Conservation (phyloP, 495 filamentous ascomycete genomes). For the Penicillium bovifimosum region DNA sequence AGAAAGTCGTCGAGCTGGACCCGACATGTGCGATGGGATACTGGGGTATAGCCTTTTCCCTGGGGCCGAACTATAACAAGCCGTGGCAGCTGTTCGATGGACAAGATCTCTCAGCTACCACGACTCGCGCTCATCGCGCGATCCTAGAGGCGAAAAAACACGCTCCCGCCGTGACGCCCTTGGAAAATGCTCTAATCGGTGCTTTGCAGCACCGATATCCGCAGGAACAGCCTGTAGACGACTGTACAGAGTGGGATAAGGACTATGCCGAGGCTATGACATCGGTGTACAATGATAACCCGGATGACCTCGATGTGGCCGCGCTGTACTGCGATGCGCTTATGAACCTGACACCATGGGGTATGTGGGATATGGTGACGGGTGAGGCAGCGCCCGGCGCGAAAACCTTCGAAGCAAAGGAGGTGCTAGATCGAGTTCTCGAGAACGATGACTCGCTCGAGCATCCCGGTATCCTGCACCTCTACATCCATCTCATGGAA, state of each 20-base stretch:
- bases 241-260: constrained; percentile 49
- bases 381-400: constrained; percentile 50
- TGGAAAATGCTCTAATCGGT: constrained; percentile 53
- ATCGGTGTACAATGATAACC: constrained; percentile 46
- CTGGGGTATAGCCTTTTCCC: constrained; percentile 61
- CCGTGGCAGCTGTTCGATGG: constrained; percentile 63
- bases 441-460: constrained; percentile 30
- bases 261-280: constrained; percentile 59
- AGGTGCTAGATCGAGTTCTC: constrained; percentile 50
- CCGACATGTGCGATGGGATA: constrained; percentile 54
- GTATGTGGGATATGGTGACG: constrained; percentile 56
- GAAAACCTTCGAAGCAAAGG: constrained; percentile 52
- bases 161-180: constrained; percentile 21
- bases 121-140: constrained; percentile 42
- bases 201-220: constrained; percentile 55
- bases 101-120: constrained; percentile 44
- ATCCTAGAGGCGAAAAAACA: constrained; percentile 36
- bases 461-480: constrained; percentile 61
- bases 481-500: constrained; percentile 72
- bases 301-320: constrained; percentile 55
- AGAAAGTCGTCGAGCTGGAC: constrained; percentile 50
- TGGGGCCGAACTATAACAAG: constrained; percentile 72
- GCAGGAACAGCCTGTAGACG: constrained; percentile 26
- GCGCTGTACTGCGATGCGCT: constrained; percentile 59
- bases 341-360: constrained; percentile 67